Evolutionary conservation across 257 asterid species (phyloP).

Genomic region (Solanum boliviense): DNA sequence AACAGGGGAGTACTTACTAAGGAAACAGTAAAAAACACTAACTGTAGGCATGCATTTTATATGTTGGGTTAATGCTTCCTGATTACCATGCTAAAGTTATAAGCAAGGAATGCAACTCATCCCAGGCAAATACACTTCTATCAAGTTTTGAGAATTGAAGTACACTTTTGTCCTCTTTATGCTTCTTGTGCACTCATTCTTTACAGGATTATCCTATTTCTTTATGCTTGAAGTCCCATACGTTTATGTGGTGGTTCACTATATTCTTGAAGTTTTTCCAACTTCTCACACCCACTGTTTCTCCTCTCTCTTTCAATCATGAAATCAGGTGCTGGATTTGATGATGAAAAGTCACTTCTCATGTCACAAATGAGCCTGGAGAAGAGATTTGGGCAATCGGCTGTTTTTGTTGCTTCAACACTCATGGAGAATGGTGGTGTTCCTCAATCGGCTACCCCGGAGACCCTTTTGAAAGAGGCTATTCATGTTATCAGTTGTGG

Average conservation of each 20-base stretch:
- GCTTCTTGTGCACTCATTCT: not conserved
- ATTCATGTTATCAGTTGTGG: conserved; percentile 99
- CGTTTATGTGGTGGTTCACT: not conserved
- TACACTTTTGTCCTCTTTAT: not conserved
- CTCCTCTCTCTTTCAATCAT: not conserved
- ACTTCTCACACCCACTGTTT: not conserved
- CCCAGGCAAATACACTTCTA: not conserved
- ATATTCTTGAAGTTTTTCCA: not conserved
- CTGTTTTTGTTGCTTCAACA: conserved; percentile 96
- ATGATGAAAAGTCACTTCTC: conserved; percentile 80
- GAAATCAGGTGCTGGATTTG: conserved; percentile 78
- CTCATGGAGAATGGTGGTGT: conserved; percentile 97
- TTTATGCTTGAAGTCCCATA: not conserved
- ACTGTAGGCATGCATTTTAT: not conserved
- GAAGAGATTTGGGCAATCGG: conserved; percentile 93
- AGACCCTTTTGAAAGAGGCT: conserved; percentile 91
- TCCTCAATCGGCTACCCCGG: conserved; percentile 92
- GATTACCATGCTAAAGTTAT: not conserved
- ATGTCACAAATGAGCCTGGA: conserved; percentile 96
- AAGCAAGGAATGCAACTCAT: not conserved
- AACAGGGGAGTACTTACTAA: not conserved
- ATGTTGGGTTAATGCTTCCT: not conserved
- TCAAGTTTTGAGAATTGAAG: not conserved
- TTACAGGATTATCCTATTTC: not conserved
- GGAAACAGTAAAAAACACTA: not conserved